Evolutionary conservation across 2,329 filamentous ascomycete species (phyloP), one percentile per base, ranked within the genome.

Genomic region (Pestalotiopsis sp.): DNA sequence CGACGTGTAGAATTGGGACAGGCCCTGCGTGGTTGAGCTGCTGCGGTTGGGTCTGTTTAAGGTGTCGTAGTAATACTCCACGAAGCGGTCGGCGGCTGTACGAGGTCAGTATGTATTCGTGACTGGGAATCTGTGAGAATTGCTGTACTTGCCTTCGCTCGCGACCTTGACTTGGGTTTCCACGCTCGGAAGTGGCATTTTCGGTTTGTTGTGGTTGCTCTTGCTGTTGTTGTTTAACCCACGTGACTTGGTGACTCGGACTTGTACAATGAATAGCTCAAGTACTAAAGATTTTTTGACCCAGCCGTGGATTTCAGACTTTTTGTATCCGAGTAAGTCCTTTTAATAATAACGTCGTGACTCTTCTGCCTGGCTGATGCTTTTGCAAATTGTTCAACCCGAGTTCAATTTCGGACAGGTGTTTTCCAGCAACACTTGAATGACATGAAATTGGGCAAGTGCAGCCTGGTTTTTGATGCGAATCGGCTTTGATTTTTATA

Each of bases 21-120:
- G 86, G 9, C 83, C 82, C 57, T 82, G 80, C 14, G 71, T 87
- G 85, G 23, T 3, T 2, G 59, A 36, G 69, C 85, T 86, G 79
- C 61, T 40, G 11, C 84, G 82, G 58, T 82, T 80, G 71, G 87
- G 85, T 69, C 85, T 86, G 79, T 92, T 90, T 65, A 97, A 83
- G n/a, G 91, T 87, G 36, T 86, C 84, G 82, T 97, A 97, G 83
- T 92, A 97, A 71, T 87, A 84, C 70, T 91, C 89, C 72, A 92
- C 85, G 75, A 97, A 95, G 66, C 82, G 83, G 73, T 92, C 88
- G 66, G 93, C 92, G 69, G 91, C 93, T 93, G 73, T 36, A 38
- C 4, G 17, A 9, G 45, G 45, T 52, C 31, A 11, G 45, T 52
- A n/a, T n/a, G n/a, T 13, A 59, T 59, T 59, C 13, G 13, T 17